Conservation (phyloP, 495 filamentous ascomycete genomes). For the Penicillium ochrochloron region DNA sequence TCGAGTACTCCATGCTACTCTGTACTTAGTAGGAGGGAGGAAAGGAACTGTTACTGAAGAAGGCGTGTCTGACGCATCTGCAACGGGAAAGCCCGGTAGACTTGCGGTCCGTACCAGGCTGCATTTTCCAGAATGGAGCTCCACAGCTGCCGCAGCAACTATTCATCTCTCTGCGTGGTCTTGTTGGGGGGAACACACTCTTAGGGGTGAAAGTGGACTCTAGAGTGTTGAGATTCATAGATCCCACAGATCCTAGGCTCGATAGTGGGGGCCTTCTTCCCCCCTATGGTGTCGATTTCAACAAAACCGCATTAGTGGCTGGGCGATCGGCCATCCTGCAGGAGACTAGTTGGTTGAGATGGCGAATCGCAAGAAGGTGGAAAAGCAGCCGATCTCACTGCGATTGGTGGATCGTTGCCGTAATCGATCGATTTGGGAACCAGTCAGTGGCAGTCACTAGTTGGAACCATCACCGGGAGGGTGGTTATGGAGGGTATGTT, state of each 20-base stretch:
- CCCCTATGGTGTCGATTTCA: slow-evolving; percentile 20
- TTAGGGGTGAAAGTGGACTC: not conserved
- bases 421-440: slow-evolving; percentile 18
- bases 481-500: slow-evolving; percentile 30
- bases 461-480: not conserved
- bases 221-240: slow-evolving; percentile 14
- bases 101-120: slow-evolving; percentile 33
- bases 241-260: slow-evolving; percentile 26
- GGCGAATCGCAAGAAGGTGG: slow-evolving; percentile 16
- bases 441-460: slow-evolving; percentile 16
- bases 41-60: not conserved
- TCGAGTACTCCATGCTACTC: not conserved
- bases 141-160: slow-evolving; percentile 15
- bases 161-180: slow-evolving; percentile 7
- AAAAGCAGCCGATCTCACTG: slow-evolving; percentile 15
- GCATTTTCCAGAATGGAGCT: slow-evolving; percentile 29
- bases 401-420: slow-evolving; percentile 27
- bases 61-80: slow-evolving; percentile 17
- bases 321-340: slow-evolving; percentile 36
- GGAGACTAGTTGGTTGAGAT: slow-evolving; percentile 32
- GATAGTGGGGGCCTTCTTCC: slow-evolving; percentile 9
- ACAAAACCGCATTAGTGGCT: slow-evolving; percentile 30
- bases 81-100: slow-evolving; percentile 24
- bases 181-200: not conserved
- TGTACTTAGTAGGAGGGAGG: too few species aligned